Percentiles rank a stretch among this genome's conserved stretches.
Conservation (phyloP, 129 eudicot genomes). For the Saposhnikovia divaricata region DNA sequence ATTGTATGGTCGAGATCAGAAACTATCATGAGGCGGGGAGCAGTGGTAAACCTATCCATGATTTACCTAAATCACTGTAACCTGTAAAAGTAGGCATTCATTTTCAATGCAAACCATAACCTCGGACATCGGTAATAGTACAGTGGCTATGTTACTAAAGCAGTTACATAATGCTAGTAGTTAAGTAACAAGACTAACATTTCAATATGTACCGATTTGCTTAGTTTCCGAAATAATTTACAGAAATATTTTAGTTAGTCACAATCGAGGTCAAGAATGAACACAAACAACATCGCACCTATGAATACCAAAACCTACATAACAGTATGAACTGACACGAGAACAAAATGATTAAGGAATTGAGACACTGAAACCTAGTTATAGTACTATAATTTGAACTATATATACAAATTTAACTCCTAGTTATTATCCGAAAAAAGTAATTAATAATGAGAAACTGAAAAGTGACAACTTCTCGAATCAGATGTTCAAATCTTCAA, state of each 20-base stretch:
- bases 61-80: slow-evolving; percentile 7
- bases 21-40: slow-evolving; percentile 83
- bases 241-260: background rate
- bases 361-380: background rate
- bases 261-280: background rate
- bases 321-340: background rate
- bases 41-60: slow-evolving; percentile 55
- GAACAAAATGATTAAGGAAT: too few relatives aligned
- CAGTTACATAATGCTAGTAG: background rate
- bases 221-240: too few relatives aligned
- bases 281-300: background rate
- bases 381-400: too few relatives aligned
- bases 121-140: background rate
- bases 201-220: background rate
- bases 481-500: too few relatives aligned
- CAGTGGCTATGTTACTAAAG: background rate
- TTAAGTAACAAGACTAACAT: background rate
- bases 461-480: too few relatives aligned
- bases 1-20: slow-evolving; percentile 97
- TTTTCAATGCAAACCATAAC: background rate
- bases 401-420: background rate
- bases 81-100: background rate
- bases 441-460: background rate
- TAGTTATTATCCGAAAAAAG: too few relatives aligned
- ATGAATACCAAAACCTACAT: too few relatives aligned